Evolutionary conservation across 192 early-diverging fungal species (phyloP), one percentile per base, ranked within the genome.

Genomic region (Coemansia sp.): DNA sequence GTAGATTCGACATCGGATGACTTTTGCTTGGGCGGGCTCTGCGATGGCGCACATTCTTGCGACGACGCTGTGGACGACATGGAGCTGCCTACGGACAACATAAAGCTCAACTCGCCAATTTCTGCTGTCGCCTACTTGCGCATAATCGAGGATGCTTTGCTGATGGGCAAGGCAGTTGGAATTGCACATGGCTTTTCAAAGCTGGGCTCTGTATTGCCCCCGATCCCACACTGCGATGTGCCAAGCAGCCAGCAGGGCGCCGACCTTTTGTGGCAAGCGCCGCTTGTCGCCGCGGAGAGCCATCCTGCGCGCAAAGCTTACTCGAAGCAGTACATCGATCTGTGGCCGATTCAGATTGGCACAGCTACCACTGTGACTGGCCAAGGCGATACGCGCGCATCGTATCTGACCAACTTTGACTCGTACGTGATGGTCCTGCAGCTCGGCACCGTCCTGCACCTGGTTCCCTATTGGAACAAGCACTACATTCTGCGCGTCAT

Each of bases 381-480:
- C 53, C 42, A 53, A 10, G 58, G 61, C 48, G 17, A 41, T 35
- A 55, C 56, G 14, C 65, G 60, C 55, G 42, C 63, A 14, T 60
- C 65, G 35, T 76, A 63, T 67, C 67, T 68, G 55, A 81, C 72
- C 57, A 84, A 84, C 39, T 87, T 90, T 77, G 84, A 87, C 48
- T 86, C 87, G 0, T 88, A 88, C 59, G 84, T 88, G 29, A 84
- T 88, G 84, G 87, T 90, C 8, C 67, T 90, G 38, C 89, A 90
- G 70, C 81, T 90, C 48, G 89, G 86, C 15, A 87, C 86, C 8
- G 87, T 90, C 22, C 59, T 90, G 42, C 83, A 88, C 36, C 81
- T 88, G 82, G 87, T 87, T 8, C 85, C 84, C 3, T 78, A 86
- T 50, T 90, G 88, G 88, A 81, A 75, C 58, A 70, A 82, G 24